Base-by-base conservation (phyloP, 371 early-diverging fungal species). In the Gilbertella persicaria region DNA sequence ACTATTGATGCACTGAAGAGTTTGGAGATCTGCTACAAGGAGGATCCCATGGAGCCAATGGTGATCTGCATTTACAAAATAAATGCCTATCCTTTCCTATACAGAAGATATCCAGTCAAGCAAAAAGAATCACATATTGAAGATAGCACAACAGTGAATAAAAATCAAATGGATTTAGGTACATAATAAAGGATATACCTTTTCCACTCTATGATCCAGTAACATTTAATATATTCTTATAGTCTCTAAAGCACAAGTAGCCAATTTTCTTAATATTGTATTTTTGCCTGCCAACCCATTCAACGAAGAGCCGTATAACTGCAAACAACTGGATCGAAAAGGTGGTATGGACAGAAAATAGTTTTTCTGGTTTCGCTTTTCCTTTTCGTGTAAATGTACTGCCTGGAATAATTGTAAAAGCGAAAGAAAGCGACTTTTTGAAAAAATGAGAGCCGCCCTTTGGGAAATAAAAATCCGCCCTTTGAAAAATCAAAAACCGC, bases 261-360 rank as follows among this genome's bases (percentile, higher is more conserved):
- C 37, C 39, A 42, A 45, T 36, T 45, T 51, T 46, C 47, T 58
- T 41, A 19, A 58, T 46, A 37, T 16, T 43, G 58, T 58, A 48
- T 59, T 47, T 53, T 52, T 52, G 39, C 39, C 51, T 53, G 42
- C 3, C 17, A 17, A 59, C 53, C 53, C 53, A 37, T 59, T 53
- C 39, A 52, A 59, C 53, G 21, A 59, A 59, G 59, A 53, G 48
- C 37, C 23, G 12, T 59, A 59, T 59, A 29, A 36, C 44, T 59
- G 52, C 59, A 52, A 48, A 33, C 52, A 59, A 47, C 36, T 59
- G 48, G 49, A 59, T n/a, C n/a, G n/a, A n/a, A n/a, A n/a, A n/a
- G n/a, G n/a, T n/a, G n/a, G n/a, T n/a, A n/a, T n/a, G n/a, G n/a
- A n/a, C n/a, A n/a, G n/a, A n/a, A n/a, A n/a, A n/a, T n/a, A n/a